These are phyloP conservation scores for Aspergillus indologenus DNA, from an alignment of 495 filamentous ascomycete genomes.

Conservation along the genomic window DNA sequence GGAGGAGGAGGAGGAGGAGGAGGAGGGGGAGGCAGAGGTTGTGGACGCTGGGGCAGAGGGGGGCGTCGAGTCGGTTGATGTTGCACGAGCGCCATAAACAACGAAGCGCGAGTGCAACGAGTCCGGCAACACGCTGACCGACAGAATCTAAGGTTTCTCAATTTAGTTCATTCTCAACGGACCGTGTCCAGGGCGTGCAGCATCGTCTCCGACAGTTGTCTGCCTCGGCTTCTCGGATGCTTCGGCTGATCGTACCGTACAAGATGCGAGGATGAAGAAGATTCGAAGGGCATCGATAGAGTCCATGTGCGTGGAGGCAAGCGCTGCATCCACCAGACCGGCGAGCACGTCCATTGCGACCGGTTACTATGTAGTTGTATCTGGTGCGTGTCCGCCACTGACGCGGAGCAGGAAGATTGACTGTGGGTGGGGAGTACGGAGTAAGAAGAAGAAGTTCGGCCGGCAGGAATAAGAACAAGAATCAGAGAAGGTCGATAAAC, in stretches of 20 bases:
- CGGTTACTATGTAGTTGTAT: background rate
- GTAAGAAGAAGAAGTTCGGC: background rate
- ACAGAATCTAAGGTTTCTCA: constrained; percentile 47
- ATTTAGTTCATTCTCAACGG: constrained; percentile 21
- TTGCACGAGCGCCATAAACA: constrained; percentile 56
- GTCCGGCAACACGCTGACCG: constrained; percentile 45
- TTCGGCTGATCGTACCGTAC: constrained; percentile 38
- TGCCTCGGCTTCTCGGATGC: background rate
- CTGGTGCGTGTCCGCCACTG: background rate
- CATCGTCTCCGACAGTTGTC: background rate
- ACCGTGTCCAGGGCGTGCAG: background rate
- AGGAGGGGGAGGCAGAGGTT: too few species aligned
- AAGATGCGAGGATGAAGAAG: constrained; percentile 46
- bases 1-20: too few species aligned
- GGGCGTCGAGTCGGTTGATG: constrained; percentile 22
- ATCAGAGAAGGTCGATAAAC: too few species aligned
- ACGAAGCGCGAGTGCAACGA: constrained; percentile 54
- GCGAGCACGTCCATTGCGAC: constrained; percentile 24
- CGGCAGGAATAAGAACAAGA: background rate
- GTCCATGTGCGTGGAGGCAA: constrained; percentile 37
- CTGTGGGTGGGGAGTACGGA: background rate
- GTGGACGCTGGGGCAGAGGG: constrained; percentile 8
- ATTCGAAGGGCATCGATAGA: constrained; percentile 39
- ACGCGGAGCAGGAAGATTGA: background rate
- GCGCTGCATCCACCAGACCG: constrained; percentile 22